A percentile compares a stretch with the other conserved stretches of the same genome.
Evolutionary conservation across 169 alveolate species (phyloP).

Genomic region (Plasmodium yoelii): DNA sequence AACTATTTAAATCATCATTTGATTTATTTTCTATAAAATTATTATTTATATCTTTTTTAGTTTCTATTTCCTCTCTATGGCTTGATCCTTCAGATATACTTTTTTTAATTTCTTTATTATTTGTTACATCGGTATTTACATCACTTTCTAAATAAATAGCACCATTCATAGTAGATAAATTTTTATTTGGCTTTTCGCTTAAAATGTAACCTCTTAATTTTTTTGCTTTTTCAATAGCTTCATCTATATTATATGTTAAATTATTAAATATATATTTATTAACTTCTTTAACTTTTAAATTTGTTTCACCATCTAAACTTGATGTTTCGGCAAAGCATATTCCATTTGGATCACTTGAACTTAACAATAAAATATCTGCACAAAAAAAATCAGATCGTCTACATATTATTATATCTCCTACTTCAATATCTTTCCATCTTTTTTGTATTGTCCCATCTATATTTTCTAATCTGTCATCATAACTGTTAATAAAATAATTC

Average conservation of each 20-base stretch:
- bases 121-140: constrained; percentile 6
- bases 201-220: constrained; percentile 60
- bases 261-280: constrained; percentile 49
- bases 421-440: constrained; percentile 89
- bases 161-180: constrained; percentile 70
- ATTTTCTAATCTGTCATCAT: constrained; percentile 42
- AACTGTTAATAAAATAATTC: constrained; percentile 29
- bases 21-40: constrained; percentile 41
- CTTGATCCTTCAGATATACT: constrained; percentile 4
- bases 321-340: constrained; percentile 96
- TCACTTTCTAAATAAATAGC: constrained; percentile 58
- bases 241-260: constrained; percentile 20
- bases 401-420: constrained; percentile 95
- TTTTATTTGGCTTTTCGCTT: constrained; percentile 72
- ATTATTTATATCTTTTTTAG: constrained; percentile 3
- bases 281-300: constrained; percentile 91
- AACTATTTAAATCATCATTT: constrained; percentile 22
- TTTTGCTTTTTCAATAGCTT: constrained; percentile 56
- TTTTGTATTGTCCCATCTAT: constrained; percentile 76
- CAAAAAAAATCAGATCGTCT: constrained; percentile 92
- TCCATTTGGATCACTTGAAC: constrained; percentile 91
- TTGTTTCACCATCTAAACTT: constrained; percentile 97
- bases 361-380: constrained; percentile 95
- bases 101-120: constrained; percentile 4
- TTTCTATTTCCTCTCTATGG: constrained; percentile 18